These are phyloP conservation scores for Saturnispora hagleri DNA, from an alignment of 805 yeast genomes.

Conservation along the genomic window DNA sequence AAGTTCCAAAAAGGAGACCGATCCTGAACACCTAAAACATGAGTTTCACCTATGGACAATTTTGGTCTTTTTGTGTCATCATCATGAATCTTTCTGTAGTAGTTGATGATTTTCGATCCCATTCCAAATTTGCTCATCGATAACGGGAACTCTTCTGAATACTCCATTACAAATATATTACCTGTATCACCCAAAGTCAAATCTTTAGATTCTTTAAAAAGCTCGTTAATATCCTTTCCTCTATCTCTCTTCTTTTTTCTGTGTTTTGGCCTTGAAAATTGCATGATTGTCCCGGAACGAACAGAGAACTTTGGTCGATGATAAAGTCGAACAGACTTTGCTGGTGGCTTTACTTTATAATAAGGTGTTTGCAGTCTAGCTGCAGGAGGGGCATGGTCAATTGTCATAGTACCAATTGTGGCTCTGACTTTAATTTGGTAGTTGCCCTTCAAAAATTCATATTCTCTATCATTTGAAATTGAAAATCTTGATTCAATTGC, in stretches of 20 bases:
- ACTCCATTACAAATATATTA: constrained; percentile 70
- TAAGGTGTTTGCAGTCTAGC: constrained; percentile 79
- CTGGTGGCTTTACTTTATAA: constrained; percentile 68
- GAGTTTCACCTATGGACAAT: constrained; percentile 85
- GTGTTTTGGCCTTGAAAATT: constrained; percentile 62
- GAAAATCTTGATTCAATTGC: constrained; percentile 55
- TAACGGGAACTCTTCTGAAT: constrained; percentile 80
- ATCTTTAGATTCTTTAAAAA: constrained; percentile 64
- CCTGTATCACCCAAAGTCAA: constrained; percentile 80
- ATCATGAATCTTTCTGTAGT: constrained; percentile 74
- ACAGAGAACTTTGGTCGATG: constrained; percentile 73
- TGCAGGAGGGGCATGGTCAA: constrained; percentile 91
- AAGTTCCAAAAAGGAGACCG: constrained; percentile 97
- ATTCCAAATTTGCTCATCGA: constrained; percentile 85
- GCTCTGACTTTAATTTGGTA: constrained; percentile 89
- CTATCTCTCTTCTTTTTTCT: constrained; percentile 86
- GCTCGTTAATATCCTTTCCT: constrained; percentile 69
- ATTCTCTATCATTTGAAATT: constrained; percentile 81
- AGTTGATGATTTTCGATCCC: constrained; percentile 90
- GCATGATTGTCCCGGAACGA: constrained; percentile 68
- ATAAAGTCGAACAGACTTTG: constrained; percentile 61
- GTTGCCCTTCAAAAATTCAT: constrained; percentile 72
- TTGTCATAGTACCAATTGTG: constrained; percentile 80
- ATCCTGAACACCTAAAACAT: constrained; percentile 92
- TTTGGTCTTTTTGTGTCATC: constrained; percentile 85